Percentiles rank a stretch among this genome's conserved stretches.
Evolutionary conservation across 106 monocot species (phyloP).

Genomic region (Dendrobium chrysotoxum): DNA sequence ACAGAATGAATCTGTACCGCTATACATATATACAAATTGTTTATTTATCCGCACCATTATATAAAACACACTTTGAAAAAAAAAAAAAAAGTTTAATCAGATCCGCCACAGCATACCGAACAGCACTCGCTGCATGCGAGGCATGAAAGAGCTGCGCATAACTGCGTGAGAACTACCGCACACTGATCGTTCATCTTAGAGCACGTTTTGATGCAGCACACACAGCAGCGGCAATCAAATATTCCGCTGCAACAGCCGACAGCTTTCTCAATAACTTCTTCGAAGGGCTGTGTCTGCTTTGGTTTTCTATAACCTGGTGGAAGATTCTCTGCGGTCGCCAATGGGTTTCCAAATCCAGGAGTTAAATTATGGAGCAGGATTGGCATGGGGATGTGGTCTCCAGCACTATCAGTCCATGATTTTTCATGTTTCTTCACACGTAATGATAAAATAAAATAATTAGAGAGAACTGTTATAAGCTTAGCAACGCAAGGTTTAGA

Average conservation of each 20-base stretch:
- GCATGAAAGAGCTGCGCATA: slow-evolving; percentile 55
- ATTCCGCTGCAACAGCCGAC: slow-evolving; percentile 50
- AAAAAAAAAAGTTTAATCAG: slow-evolving; percentile 4
- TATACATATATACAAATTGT: too few relatives aligned
- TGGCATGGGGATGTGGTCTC: neutral
- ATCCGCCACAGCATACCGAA: slow-evolving; percentile 31
- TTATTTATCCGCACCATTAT: too few relatives aligned
- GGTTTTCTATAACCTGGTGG: slow-evolving; percentile 36
- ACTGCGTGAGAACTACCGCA: slow-evolving; percentile 40
- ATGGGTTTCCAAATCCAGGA: slow-evolving; percentile 62
- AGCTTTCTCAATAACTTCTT: slow-evolving; percentile 30
- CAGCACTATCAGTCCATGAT: slow-evolving; percentile 13
- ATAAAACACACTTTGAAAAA: neutral
- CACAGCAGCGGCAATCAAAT: slow-evolving; percentile 37
- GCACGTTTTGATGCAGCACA: slow-evolving; percentile 55
- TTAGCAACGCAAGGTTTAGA: too few relatives aligned
- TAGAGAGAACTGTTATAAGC: too few relatives aligned
- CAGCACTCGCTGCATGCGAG: slow-evolving; percentile 73
- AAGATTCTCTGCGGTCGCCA: slow-evolving; percentile 56
- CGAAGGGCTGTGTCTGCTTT: slow-evolving; percentile 21
- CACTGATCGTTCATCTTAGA: slow-evolving; percentile 57
- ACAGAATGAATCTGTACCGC: too few relatives aligned
- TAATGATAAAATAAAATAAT: neutral
- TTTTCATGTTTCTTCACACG: slow-evolving; percentile 42
- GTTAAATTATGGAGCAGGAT: slow-evolving; percentile 14